Percentiles rank a stretch among this genome's conserved stretches.
These are phyloP conservation scores for Stromatinia cepivora DNA, from an alignment of 2,329 filamentous ascomycete species.

Conservation along the genomic window DNA sequence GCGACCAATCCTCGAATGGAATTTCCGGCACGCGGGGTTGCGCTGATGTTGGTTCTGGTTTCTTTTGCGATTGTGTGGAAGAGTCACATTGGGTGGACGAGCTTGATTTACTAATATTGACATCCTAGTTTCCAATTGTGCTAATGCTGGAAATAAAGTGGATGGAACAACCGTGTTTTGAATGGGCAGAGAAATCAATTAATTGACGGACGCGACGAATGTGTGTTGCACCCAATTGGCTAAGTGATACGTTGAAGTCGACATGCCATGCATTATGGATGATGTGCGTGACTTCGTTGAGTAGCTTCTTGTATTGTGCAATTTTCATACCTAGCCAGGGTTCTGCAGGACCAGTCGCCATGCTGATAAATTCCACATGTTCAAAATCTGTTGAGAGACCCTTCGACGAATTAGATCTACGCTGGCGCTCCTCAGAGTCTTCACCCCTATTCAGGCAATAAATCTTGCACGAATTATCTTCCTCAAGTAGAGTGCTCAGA, in stretches of 20 bases:
- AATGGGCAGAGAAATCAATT: slow-evolving; percentile 16
- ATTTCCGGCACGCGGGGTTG: slow-evolving; percentile 43
- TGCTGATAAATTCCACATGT: slow-evolving; percentile 51
- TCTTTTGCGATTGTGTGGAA: not conserved
- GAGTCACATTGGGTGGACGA: fast-evolving
- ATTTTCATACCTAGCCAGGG: slow-evolving; percentile 48
- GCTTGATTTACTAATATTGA: not conserved
- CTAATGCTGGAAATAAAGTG: slow-evolving; percentile 39
- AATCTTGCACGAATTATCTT: slow-evolving; percentile 43
- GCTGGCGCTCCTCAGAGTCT: slow-evolving; percentile 26
- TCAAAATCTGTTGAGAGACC: not conserved
- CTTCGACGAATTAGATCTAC: not conserved
- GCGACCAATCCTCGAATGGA: slow-evolving; percentile 36
- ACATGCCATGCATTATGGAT: slow-evolving; percentile 43
- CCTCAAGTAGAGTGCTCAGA: slow-evolving; percentile 43
- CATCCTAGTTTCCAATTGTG: slow-evolving; percentile 1
- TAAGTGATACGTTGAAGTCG: slow-evolving; percentile 41
- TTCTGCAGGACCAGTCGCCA: slow-evolving; percentile 46
- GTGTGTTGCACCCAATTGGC: slow-evolving; percentile 34
- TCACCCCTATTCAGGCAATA: slow-evolving; percentile 50
- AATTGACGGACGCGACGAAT: slow-evolving; percentile 12
- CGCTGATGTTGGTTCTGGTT: not conserved
- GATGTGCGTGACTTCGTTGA: slow-evolving; percentile 8
- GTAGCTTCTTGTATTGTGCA: slow-evolving; percentile 16
- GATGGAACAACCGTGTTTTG: slow-evolving; percentile 9